Conservation (phyloP, 23 red algal species). For the Agarophyton chilense region DNA sequence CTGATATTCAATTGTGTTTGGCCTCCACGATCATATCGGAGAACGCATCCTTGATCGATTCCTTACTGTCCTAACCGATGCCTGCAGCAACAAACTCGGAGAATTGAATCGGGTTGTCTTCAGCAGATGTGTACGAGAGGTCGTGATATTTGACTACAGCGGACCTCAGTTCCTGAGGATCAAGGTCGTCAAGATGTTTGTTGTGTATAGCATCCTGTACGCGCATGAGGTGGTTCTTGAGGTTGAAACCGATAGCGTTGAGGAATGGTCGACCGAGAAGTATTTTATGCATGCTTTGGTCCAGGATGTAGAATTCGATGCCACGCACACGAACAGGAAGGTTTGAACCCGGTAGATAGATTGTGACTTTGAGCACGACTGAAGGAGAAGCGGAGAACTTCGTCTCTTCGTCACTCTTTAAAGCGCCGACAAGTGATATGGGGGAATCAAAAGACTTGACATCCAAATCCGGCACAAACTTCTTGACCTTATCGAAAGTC, state of each 20-base stretch:
- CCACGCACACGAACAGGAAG: neutral
- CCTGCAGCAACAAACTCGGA: neutral
- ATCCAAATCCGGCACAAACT: no score
- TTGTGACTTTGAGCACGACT: neutral
- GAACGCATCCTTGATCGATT: neutral
- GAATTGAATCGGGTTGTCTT: conserved; percentile 9
- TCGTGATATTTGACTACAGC: neutral
- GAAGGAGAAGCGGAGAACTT: neutral
- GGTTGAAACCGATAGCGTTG: neutral
- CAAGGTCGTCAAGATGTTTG: neutral
- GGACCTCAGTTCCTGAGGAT: neutral
- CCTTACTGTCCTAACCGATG: neutral
- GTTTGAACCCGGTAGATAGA: neutral
- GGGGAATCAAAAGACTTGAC: neutral
- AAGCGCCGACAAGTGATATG: neutral
- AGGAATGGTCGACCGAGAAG: neutral
- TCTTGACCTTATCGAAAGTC: neutral
- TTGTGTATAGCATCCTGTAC: neutral
- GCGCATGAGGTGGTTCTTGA: neutral
- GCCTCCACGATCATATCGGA: neutral
- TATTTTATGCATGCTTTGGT: neutral
- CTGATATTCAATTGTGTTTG: neutral
- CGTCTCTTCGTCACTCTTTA: neutral
- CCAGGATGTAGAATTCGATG: neutral
- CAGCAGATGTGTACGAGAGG: neutral